These are phyloP conservation scores for Fusarium sarcochroum DNA, from an alignment of 2,329 filamentous ascomycete species.

Conservation along the genomic window DNA sequence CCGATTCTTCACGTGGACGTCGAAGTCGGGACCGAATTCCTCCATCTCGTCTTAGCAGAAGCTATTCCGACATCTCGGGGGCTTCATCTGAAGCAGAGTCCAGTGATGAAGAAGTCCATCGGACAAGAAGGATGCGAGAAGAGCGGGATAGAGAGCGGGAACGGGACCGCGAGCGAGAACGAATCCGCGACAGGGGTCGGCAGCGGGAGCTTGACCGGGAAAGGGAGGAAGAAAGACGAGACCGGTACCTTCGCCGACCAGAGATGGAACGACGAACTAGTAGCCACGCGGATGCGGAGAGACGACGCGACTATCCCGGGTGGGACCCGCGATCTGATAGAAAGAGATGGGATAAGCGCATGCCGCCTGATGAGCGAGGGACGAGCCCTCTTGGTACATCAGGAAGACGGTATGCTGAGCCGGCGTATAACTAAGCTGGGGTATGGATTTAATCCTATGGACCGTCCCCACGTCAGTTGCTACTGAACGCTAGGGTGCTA, in stretches of 20 bases:
- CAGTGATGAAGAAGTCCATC: conserved; percentile 52
- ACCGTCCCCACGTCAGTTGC: background rate
- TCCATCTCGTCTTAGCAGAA: conserved; percentile 58
- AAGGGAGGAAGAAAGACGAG: conserved; percentile 54
- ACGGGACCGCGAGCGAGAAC: conserved; percentile 52
- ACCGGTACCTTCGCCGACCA: conserved; percentile 57
- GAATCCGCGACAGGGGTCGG: conserved; percentile 44
- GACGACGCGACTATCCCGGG: conserved; percentile 54
- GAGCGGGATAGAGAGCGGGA: conserved; percentile 52
- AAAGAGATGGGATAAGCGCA: conserved; percentile 55
- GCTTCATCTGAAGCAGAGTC: conserved; percentile 53
- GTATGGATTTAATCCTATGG: conserved; percentile 6
- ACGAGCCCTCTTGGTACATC: conserved; percentile 53
- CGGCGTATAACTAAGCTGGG: conserved; percentile 49
- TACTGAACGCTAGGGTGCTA: background rate
- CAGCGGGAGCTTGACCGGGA: conserved; percentile 59
- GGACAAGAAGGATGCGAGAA: conserved; percentile 43
- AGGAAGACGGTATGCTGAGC: conserved; percentile 58
- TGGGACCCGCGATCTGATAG: conserved; percentile 55
- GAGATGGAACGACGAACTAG: conserved; percentile 61
- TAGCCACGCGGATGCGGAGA: conserved; percentile 65
- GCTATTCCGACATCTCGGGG: conserved; percentile 59
- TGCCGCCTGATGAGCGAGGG: conserved; percentile 51
- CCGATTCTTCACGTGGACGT: conserved; percentile 51
- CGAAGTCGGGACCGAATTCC: conserved; percentile 59